Conservation (phyloP, 2,329 filamentous ascomycete genomes). For the Sphaerulina vaccinii region DNA sequence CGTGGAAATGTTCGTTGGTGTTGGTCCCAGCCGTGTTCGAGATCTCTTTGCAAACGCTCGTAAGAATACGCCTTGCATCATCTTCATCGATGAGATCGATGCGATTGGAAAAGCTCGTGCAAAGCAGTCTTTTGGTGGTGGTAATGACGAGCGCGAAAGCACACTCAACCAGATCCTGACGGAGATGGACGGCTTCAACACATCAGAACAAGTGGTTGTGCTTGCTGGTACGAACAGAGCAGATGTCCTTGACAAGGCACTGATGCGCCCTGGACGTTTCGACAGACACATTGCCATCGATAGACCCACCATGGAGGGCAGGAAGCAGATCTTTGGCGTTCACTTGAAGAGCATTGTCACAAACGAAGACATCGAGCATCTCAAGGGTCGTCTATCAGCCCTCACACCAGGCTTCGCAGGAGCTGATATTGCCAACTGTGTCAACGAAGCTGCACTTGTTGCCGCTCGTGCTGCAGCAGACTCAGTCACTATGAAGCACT, state of each 20-base stretch:
- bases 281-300: slow-evolving; percentile 96
- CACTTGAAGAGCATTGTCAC: slow-evolving; percentile 95
- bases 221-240: slow-evolving; percentile 94
- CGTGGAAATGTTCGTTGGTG: slow-evolving; percentile 99
- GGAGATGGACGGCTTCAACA: slow-evolving; percentile 99
- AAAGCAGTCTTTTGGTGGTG: slow-evolving; percentile 80
- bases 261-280: slow-evolving; percentile 96
- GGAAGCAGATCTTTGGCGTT: slow-evolving; percentile 93
- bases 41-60: slow-evolving; percentile 92
- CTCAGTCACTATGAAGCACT: slow-evolving; percentile 82
- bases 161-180: slow-evolving; percentile 98
- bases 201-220: slow-evolving; percentile 91
- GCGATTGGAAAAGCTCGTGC: slow-evolving; percentile 89
- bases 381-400: slow-evolving; percentile 84
- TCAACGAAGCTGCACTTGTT: slow-evolving; percentile 95
- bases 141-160: slow-evolving; percentile 94
- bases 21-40: slow-evolving; percentile 90
- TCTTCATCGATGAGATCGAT: slow-evolving; percentile 99
- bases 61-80: slow-evolving; percentile 96
- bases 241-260: slow-evolving; percentile 88
- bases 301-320: slow-evolving; percentile 91
- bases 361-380: slow-evolving; percentile 79
- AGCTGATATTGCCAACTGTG: slow-evolving; percentile 96
- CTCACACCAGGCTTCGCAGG: slow-evolving; percentile 95
- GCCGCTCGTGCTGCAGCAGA: slow-evolving; percentile 81